Conservation (phyloP, 148 eudicot genomes). For the Hydrangea macrophylla region DNA sequence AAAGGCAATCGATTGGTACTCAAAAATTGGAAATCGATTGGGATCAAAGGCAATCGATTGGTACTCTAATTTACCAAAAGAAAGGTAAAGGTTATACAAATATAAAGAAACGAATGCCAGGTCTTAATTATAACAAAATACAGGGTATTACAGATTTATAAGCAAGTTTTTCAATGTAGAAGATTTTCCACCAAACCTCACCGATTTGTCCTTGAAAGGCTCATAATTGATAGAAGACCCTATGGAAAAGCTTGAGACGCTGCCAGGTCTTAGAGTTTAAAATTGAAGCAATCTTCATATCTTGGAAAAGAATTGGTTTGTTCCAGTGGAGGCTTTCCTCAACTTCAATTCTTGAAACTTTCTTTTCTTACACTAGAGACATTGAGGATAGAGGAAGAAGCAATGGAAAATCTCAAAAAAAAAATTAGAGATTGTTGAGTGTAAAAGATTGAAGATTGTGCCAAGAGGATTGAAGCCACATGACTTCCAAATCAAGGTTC, state of each 20-base stretch:
- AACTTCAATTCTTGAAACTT: slow-evolving; percentile 8
- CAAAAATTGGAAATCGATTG: no score
- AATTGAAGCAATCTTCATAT: slow-evolving; percentile 1
- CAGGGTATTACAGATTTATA: no score
- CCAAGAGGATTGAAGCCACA: not conserved
- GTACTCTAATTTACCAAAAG: no score
- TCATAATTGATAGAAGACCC: slow-evolving; percentile 8
- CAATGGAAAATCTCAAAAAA: not conserved
- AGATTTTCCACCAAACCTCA: slow-evolving; percentile 7
- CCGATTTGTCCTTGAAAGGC: not conserved
- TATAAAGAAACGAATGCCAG: no score
- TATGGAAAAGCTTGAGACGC: slow-evolving; percentile 14
- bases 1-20: no score
- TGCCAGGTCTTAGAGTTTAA: slow-evolving; percentile 5
- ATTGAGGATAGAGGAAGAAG: not conserved
- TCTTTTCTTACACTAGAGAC: slow-evolving; percentile 1
- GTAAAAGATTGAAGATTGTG: not conserved
- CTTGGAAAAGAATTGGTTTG: slow-evolving; percentile 5
- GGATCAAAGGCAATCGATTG: no score
- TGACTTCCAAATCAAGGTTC: not conserved
- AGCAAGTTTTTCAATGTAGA: not conserved
- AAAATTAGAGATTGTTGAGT: not conserved
- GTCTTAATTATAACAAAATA: no score
- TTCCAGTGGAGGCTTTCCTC: slow-evolving; percentile 13
- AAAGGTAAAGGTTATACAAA: no score